phyloP scores from a whole-genome alignment of 2,329 filamentous ascomycete species.

The Pezicula radicicola region DNA sequence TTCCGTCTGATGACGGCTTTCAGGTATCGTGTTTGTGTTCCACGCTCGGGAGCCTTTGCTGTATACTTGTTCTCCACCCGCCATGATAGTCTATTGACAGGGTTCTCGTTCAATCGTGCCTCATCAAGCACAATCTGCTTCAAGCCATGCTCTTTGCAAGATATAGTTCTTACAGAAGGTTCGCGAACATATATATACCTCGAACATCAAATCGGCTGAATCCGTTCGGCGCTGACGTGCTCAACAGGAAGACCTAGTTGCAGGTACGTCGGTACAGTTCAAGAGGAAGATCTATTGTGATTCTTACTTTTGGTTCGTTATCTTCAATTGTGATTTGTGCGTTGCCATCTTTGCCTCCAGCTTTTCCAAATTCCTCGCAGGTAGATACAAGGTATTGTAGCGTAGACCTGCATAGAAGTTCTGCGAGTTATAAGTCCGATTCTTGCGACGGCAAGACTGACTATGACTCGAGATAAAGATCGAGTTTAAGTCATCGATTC shows the following conservation, averaged over 20 bases:
- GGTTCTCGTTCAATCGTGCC: conserved; percentile 89
- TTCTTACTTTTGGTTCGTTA: conserved; percentile 76
- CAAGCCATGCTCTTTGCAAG: conserved; percentile 85
- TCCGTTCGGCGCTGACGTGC: conserved; percentile 82
- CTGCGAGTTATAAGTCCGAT: conserved; percentile 65
- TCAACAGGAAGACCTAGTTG: conserved; percentile 71
- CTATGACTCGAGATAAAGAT: conserved; percentile 2
- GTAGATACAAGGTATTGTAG: conserved; percentile 52
- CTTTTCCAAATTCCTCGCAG: conserved; percentile 64
- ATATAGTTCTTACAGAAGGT: conserved; percentile 90
- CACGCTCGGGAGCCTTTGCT: too few species aligned
- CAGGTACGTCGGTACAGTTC: background rate
- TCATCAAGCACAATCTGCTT: conserved; percentile 91
- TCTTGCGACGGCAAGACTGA: conserved; percentile 58
- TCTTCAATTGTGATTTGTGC: conserved; percentile 99
- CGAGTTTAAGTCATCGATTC: too few species aligned
- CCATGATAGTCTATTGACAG: conserved; percentile 81
- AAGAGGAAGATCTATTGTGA: background rate
- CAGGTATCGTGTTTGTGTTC: too few species aligned
- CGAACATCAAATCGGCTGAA: conserved; percentile 87
- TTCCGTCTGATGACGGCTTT: too few species aligned
- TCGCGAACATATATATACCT: conserved; percentile 96
- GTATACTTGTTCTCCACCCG: conserved; percentile 64
- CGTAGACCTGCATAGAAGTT: conserved; percentile 84
- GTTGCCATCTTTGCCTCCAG: conserved; percentile 89